These are phyloP conservation scores for Brassica incana DNA, from an alignment of 345 rosid genomes.

Conservation along the genomic window DNA sequence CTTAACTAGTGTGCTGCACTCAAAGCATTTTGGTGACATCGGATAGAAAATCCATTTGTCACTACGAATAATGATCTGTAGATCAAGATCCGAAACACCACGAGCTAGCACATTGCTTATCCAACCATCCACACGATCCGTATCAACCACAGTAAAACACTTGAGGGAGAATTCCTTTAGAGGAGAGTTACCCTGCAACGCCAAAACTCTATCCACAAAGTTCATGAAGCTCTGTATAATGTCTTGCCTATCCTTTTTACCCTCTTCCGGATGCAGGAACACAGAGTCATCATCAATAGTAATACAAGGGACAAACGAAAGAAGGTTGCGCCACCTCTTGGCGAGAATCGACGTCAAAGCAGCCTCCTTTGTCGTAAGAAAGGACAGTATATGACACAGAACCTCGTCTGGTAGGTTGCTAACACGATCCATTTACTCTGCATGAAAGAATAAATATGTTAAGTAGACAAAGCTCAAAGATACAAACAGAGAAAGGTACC, in stretches of 20 bases:
- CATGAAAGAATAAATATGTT: not conserved
- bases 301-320: not conserved
- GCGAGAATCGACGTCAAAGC: not conserved
- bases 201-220: not conserved
- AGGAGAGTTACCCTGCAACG: not conserved
- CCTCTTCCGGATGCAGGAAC: not conserved
- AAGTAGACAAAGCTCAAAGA: not conserved
- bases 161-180: not conserved
- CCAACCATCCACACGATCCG: not conserved
- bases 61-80: not conserved
- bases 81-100: not conserved
- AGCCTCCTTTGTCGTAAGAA: not conserved
- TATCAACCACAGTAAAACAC: not conserved
- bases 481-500: no score
- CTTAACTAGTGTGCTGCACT: not conserved
- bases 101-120: not conserved
- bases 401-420: not conserved
- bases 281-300: not conserved
- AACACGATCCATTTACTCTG: not conserved
- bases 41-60: not conserved
- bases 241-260: not conserved
- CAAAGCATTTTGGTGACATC: not conserved
- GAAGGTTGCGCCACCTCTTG: not conserved
- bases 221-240: not conserved
- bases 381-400: not conserved